phyloP scores from a whole-genome alignment of 2,329 filamentous ascomycete species.

The Pezicula radicicola region DNA sequence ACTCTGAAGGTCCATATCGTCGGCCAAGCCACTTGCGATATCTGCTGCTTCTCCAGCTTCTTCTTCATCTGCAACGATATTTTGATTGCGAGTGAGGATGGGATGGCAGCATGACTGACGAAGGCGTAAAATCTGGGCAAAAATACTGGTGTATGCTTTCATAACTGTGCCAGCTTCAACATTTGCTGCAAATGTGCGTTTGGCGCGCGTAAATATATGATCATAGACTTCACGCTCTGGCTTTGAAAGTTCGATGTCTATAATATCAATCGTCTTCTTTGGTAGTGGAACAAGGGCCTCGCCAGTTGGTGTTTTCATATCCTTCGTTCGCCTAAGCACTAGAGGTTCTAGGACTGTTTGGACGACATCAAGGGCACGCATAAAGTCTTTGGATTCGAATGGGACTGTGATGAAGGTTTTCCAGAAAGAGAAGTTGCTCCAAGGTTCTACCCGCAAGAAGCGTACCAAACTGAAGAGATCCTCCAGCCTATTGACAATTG shows the following conservation, averaged over 20 bases:
- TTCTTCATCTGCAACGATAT: conserved; percentile 82
- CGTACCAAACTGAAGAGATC: conserved; percentile 91
- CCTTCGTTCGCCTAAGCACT: conserved; percentile 93
- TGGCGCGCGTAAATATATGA: conserved; percentile 80
- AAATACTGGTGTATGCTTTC: conserved; percentile 95
- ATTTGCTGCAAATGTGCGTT: conserved; percentile 80
- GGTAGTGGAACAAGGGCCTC: conserved; percentile 79
- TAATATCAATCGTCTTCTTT: conserved; percentile 76
- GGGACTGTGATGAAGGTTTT: conserved; percentile 97
- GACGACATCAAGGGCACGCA: conserved; percentile 91
- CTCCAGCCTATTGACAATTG: conserved; percentile 93
- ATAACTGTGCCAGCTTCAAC: conserved; percentile 88
- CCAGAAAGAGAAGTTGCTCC: conserved; percentile 99
- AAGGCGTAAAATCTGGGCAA: conserved; percentile 90
- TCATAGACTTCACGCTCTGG: conserved; percentile 90
- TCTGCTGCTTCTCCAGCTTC: conserved; percentile 77
- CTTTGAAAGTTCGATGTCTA: conserved; percentile 81
- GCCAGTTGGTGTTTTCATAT: conserved; percentile 94
- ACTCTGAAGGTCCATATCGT: conserved; percentile 92
- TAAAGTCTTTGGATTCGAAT: conserved; percentile 93
- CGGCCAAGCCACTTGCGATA: conserved; percentile 74
- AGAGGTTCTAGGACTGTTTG: conserved; percentile 94
- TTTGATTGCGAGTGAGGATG: conserved; percentile 79
- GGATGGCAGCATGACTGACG: conserved; percentile 95
- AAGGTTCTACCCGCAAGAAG: conserved; percentile 92